Evolutionary conservation across 164 flowering plant genomes (phyloP).

Genomic region (Brasenia schreberi): DNA sequence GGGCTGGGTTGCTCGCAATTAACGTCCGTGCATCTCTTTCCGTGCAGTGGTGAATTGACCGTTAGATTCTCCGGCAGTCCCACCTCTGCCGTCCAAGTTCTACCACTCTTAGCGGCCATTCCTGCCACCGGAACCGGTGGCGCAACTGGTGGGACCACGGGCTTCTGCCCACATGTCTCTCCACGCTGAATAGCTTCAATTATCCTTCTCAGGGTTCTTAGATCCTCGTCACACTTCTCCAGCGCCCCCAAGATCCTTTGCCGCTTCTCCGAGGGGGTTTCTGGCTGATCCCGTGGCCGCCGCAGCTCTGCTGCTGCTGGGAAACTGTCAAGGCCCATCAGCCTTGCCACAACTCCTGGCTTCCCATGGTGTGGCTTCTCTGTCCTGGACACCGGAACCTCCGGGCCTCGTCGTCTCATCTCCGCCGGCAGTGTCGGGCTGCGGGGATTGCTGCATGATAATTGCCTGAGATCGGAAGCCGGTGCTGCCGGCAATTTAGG

Average conservation of each 20-base stretch:
- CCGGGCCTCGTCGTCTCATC: constrained; percentile 25
- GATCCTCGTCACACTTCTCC: constrained; percentile 72
- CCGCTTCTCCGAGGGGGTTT: constrained; percentile 38
- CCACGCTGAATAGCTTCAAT: constrained; percentile 34
- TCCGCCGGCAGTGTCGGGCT: constrained; percentile 49
- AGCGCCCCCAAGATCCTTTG: constrained; percentile 45
- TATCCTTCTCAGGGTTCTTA: constrained; percentile 49
- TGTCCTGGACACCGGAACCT: constrained; percentile 7
- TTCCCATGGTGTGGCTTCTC: not conserved
- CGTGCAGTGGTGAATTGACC: not conserved
- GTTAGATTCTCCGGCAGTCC: not conserved
- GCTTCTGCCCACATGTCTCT: constrained; percentile 1
- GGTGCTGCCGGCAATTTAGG: not conserved
- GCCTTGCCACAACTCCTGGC: constrained; percentile 25
- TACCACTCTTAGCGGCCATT: not conserved
- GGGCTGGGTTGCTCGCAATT: constrained; percentile 45
- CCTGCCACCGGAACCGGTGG: not conserved
- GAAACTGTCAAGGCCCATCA: constrained; percentile 25
- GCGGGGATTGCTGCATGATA: constrained; percentile 22
- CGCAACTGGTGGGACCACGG: not conserved
- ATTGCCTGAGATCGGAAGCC: constrained; percentile 6
- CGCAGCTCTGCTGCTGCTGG: constrained; percentile 1
- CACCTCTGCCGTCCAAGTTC: not conserved
- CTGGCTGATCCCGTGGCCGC: not conserved
- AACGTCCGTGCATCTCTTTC: constrained; percentile 10